Conservation (phyloP, 352 stramenopile genomes). For the Globisporangium acanthophoron region DNA sequence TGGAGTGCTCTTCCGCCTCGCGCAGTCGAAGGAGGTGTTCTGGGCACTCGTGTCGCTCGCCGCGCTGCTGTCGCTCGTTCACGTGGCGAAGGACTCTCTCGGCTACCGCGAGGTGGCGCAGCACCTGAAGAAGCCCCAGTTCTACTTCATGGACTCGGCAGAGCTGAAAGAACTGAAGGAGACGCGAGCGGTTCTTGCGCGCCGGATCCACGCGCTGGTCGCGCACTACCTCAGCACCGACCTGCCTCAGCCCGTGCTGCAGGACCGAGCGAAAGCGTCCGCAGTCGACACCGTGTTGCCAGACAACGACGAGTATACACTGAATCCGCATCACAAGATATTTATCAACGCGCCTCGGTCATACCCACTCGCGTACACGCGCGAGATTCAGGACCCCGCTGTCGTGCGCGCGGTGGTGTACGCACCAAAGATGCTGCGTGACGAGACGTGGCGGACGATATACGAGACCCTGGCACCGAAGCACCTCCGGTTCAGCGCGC, state of each 20-base stretch:
- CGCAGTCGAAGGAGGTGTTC: constrained; percentile 25
- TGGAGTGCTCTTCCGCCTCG: constrained; percentile 25
- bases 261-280: constrained; percentile 41
- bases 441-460: constrained; percentile 63
- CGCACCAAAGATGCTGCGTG: constrained; percentile 68
- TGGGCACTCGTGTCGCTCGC: constrained; percentile 22
- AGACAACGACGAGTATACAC: constrained; percentile 55
- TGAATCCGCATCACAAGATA: constrained; percentile 77
- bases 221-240: constrained; percentile 63
- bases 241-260: constrained; percentile 53
- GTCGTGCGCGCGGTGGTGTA: constrained; percentile 44
- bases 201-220: constrained; percentile 62
- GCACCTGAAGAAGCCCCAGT: constrained; percentile 69
- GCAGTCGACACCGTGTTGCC: constrained; percentile 21
- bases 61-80: constrained; percentile 28
- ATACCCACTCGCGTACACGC: constrained; percentile 49
- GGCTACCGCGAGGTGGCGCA: constrained; percentile 40
- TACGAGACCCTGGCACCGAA: constrained; percentile 55
- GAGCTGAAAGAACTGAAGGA: constrained; percentile 50
- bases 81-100: constrained; percentile 25
- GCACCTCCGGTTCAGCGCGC: constrained; percentile 46
- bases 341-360: constrained; percentile 77
- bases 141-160: constrained; percentile 62
- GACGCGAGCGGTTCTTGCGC: constrained; percentile 44
- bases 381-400: constrained; percentile 33